Base-by-base conservation (phyloP, 2,329 filamentous ascomycete genomes). In the Geoglossum cookeanum region DNA sequence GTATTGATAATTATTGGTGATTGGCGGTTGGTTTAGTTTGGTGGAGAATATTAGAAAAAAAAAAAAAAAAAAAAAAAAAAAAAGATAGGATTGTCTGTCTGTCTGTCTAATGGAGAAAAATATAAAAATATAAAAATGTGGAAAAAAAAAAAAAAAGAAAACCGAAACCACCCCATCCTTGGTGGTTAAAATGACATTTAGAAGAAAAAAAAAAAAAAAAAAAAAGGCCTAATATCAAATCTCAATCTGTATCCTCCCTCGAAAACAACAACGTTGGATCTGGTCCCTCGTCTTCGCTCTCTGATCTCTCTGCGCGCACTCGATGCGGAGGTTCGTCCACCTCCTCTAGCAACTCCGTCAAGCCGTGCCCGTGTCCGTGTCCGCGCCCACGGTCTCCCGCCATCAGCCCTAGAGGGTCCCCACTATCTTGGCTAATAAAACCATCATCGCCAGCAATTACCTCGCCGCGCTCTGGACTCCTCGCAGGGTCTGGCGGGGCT, bases 181-280 rank as follows among this genome's bases (percentile, higher is more conserved):
- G n/a, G n/a, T n/a, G n/a, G n/a, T n/a, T n/a, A n/a, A n/a, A n/a
- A n/a, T n/a, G n/a, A n/a, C n/a, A n/a, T n/a, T n/a, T n/a, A 37
- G 11, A 11, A 37, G 33, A 5, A 37, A 37, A 37, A 37, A 37
- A 37, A 37, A 37, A 7, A 1, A 37, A 37, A 37, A 37, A 37
- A 7, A 37, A 37, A 37, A 13, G 1, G 1, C 1, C 35, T 37
- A 13, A 13, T 13, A 7, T 37, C 13, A 37, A 37, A 37, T 37
- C 7, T 42, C 13, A 45, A 22, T 45, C 15, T 4, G 42, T 45
- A 17, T 57, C 55, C 30, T 58, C 30, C 17, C 58, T 32, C 2
- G 68, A 70, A 29, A 72, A 65, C 30, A 73, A 61, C 65, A 71
- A 71, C 15, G 70, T 67, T 32, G 70, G 71, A 62, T 73, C 71